Evolutionary conservation across 108 stramenopile genomes (phyloP).

Genomic region (Seminavis robusta): DNA sequence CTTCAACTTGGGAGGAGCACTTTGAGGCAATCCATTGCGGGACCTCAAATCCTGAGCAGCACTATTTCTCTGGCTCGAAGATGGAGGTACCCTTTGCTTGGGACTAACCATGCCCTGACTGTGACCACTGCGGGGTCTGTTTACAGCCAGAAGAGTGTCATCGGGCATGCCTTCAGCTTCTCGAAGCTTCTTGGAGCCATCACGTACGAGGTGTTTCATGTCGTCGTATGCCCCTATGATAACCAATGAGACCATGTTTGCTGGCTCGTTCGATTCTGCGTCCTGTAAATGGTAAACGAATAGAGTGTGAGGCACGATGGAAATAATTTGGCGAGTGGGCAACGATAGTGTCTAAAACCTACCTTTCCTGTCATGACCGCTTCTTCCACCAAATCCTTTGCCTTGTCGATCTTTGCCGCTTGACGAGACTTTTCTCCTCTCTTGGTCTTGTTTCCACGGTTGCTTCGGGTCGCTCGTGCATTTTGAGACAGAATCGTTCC

Average conservation of each 20-base stretch:
- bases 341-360: slow-evolving; percentile 10
- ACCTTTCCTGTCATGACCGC: slow-evolving; percentile 49
- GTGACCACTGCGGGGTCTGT: slow-evolving; percentile 37
- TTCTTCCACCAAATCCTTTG: slow-evolving; percentile 83
- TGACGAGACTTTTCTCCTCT: slow-evolving; percentile 77
- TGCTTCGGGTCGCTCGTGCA: slow-evolving; percentile 68
- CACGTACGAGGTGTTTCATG: slow-evolving; percentile 85
- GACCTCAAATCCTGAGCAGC: slow-evolving; percentile 21
- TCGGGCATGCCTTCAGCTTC: slow-evolving; percentile 58
- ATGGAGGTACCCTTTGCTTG: neutral
- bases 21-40: slow-evolving; percentile 14
- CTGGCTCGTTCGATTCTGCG: slow-evolving; percentile 65
- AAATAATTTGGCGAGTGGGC: slow-evolving; percentile 4
- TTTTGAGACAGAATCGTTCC: slow-evolving; percentile 75
- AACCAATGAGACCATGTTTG: slow-evolving; percentile 65
- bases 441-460: slow-evolving; percentile 56
- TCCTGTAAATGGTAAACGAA: slow-evolving; percentile 12
- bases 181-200: slow-evolving; percentile 81
- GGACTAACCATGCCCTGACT: neutral
- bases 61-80: slow-evolving; percentile 36
- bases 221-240: slow-evolving; percentile 86
- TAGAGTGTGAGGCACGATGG: slow-evolving; percentile 3
- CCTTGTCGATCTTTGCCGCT: slow-evolving; percentile 86
- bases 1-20: slow-evolving; percentile 70
- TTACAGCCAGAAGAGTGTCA: slow-evolving; percentile 48